Evolutionary conservation across 352 stramenopile genomes (phyloP).

Genomic region (Pythium brassicae): DNA sequence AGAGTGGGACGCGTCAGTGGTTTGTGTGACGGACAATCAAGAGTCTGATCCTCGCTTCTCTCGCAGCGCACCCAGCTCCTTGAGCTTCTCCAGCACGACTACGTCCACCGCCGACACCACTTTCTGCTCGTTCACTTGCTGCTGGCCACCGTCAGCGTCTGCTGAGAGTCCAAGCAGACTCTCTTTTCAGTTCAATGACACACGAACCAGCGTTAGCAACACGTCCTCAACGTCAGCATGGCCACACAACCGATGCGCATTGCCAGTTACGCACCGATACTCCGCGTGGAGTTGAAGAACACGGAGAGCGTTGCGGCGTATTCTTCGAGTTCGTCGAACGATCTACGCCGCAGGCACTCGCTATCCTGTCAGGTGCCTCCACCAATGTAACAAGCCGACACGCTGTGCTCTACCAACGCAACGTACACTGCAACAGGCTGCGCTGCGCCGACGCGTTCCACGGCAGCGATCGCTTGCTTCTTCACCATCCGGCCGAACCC

Average conservation of each 20-base stretch:
- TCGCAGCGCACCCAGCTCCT: slow-evolving; percentile 42
- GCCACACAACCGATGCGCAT: no score
- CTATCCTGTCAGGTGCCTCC: not conserved
- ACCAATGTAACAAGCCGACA: no score
- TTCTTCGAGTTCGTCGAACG: slow-evolving; percentile 58
- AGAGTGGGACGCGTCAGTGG: not conserved
- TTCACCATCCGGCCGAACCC: slow-evolving; percentile 83
- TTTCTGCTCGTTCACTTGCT: slow-evolving; percentile 47
- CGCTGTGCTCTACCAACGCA: not conserved
- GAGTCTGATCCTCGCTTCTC: not conserved
- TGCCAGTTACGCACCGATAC: slow-evolving; percentile 33
- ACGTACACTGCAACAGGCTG: slow-evolving; percentile 50
- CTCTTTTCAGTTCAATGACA: slow-evolving; percentile 22
- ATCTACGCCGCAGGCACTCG: slow-evolving; percentile 13
- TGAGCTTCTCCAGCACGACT: slow-evolving; percentile 33
- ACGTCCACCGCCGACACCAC: slow-evolving; percentile 19
- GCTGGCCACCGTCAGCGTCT: slow-evolving; percentile 45
- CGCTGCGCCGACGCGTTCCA: slow-evolving; percentile 67
- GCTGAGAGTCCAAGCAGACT: slow-evolving; percentile 49
- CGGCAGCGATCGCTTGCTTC: slow-evolving; percentile 77
- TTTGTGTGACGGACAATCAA: not conserved
- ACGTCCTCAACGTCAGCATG: not conserved
- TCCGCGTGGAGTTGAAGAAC: slow-evolving; percentile 70
- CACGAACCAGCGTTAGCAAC: not conserved
- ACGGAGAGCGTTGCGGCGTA: slow-evolving; percentile 66